Evolutionary conservation across 495 filamentous ascomycete species (phyloP), one percentile per base, ranked within the genome.

Genomic region (Neurospora sublineolata): DNA sequence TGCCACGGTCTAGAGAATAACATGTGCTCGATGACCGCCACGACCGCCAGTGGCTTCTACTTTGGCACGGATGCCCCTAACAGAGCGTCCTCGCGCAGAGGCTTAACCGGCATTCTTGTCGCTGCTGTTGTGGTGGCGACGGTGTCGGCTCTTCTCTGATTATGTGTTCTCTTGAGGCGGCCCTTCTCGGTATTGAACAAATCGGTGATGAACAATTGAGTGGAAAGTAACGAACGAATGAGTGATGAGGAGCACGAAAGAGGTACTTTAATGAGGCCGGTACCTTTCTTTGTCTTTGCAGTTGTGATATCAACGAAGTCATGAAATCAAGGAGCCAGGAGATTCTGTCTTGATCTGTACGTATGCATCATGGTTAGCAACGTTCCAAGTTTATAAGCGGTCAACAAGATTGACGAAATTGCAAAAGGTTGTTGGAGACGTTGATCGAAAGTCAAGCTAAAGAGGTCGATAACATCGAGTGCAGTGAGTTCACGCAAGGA

Each of bases 11-110:
- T 80, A 9, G 69, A 77, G 44, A 69, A 68, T 4, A 71, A 69
- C 40, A 78, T 79, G 76, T 80, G 79, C 71, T 75, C 77, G 10
- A 68, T 77, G 74, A 52, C 74, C 8, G 77, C 71, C 1, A 78
- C 77, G 1, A 52, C 70, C 2, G 70, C 73, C 2, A 68, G 23
- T 10, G 79, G 77, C 12, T 80, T 80, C 64, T 74, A 72, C 46
- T 77, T 80, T 39, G 79, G 79, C 18, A 79, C 74, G 3, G 75
- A 38, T 2, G 16, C 39, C 6, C 73, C 68, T 14, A 76, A 78
- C 44, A 71, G 73, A 1, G 77, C 77, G 0, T 72, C 79, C 16
- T 75, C 75, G 14, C 76, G 79, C 73, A 9, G 68, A 72, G 14
- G 76, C 75, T 1, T 76, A 69, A 60, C 27, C 64, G 68, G 71